A percentile compares a stretch with the other conserved stretches of the same genome.
Conservation (phyloP, 371 early-diverging fungal species). For the Apophysomyces elegans region DNA sequence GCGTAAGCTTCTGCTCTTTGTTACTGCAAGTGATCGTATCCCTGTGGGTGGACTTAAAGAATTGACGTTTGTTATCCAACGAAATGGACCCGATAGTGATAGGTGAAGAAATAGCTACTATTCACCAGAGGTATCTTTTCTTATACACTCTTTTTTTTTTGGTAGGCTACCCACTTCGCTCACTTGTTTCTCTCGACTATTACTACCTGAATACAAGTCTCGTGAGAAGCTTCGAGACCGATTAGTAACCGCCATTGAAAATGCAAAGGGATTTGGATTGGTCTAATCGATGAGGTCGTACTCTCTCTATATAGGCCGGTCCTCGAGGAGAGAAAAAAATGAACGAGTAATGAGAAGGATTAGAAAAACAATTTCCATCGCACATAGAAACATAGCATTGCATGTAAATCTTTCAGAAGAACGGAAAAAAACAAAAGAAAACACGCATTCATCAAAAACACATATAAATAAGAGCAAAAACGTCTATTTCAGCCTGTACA, state of each 20-base stretch:
- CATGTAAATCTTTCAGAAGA: too few relatives aligned
- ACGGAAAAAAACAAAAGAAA: too few relatives aligned
- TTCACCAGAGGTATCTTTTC: not conserved
- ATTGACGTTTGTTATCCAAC: slow-evolving; percentile 87
- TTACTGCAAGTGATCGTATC: slow-evolving; percentile 96
- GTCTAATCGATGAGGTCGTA: slow-evolving; percentile 44
- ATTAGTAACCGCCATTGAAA: slow-evolving; percentile 91
- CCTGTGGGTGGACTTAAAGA: slow-evolving; percentile 86
- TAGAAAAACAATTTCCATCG: not conserved
- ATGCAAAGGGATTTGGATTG: slow-evolving; percentile 98
- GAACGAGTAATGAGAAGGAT: too few relatives aligned
- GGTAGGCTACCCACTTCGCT: slow-evolving; percentile 80
- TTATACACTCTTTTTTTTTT: not conserved
- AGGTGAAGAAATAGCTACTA: slow-evolving; percentile 37
- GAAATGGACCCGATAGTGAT: slow-evolving; percentile 93
- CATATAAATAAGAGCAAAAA: too few relatives aligned
- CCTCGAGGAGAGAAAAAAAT: too few relatives aligned
- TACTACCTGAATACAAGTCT: slow-evolving; percentile 92
- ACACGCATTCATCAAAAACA: too few relatives aligned
- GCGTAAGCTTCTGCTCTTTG: slow-evolving; percentile 86
- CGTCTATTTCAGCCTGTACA: too few relatives aligned
- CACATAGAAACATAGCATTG: too few relatives aligned
- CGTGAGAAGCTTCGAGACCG: slow-evolving; percentile 86
- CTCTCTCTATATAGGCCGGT: too few relatives aligned
- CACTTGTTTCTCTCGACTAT: slow-evolving; percentile 94